These are phyloP conservation scores for Pseudopyrenochaeta lycopersici DNA, from an alignment of 2,329 filamentous ascomycete genomes.

Conservation along the genomic window DNA sequence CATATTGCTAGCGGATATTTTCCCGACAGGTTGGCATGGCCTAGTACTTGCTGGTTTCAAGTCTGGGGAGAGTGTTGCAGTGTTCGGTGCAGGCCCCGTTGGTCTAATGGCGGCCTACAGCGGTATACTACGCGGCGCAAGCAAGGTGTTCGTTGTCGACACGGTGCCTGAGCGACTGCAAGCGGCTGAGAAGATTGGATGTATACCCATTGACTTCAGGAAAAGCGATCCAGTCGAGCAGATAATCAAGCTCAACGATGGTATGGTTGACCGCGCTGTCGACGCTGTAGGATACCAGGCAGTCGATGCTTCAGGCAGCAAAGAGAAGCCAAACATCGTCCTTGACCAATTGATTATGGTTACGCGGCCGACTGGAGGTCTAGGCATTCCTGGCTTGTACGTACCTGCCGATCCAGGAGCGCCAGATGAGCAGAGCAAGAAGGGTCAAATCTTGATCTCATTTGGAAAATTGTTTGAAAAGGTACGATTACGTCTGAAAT, in stretches of 20 bases:
- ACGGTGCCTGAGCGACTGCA: slow-evolving; percentile 67
- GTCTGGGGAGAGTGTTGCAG: slow-evolving; percentile 68
- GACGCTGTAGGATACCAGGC: slow-evolving; percentile 75
- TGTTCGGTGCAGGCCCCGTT: slow-evolving; percentile 70
- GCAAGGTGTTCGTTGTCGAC: slow-evolving; percentile 70
- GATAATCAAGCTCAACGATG: slow-evolving; percentile 67
- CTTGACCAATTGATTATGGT: slow-evolving; percentile 71
- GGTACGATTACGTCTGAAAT: slow-evolving; percentile 45
- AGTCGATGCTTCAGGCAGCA: slow-evolving; percentile 61
- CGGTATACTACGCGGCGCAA: slow-evolving; percentile 67
- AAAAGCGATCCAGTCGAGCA: slow-evolving; percentile 67
- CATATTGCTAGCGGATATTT: slow-evolving; percentile 61
- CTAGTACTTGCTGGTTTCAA: slow-evolving; percentile 67
- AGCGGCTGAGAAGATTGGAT: slow-evolving; percentile 69
- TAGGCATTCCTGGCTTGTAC: slow-evolving; percentile 68
- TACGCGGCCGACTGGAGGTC: slow-evolving; percentile 67
- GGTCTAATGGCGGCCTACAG: slow-evolving; percentile 74
- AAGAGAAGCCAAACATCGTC: slow-evolving; percentile 70
- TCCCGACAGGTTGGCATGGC: slow-evolving; percentile 65
- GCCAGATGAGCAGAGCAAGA: slow-evolving; percentile 67
- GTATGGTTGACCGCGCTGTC: slow-evolving; percentile 70
- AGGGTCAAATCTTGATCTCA: slow-evolving; percentile 70
- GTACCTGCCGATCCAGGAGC: slow-evolving; percentile 68
- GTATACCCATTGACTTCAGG: slow-evolving; percentile 68
- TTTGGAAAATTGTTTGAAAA: slow-evolving; percentile 77